Conservation (phyloP, 139 green algal genomes). For the Coelastrella sp. region DNA sequence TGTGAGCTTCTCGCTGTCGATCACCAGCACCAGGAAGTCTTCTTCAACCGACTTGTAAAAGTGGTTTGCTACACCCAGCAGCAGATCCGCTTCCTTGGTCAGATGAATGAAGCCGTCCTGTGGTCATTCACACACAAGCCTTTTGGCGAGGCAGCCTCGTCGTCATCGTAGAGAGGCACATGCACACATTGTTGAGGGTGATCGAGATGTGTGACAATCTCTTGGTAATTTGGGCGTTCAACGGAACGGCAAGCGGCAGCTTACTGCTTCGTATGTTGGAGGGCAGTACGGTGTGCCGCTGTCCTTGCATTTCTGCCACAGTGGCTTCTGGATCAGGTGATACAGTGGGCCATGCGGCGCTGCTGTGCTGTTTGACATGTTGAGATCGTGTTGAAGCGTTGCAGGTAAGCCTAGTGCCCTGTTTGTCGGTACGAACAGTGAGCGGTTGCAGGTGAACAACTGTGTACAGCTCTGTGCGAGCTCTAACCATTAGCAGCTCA, state of each 20-base stretch:
- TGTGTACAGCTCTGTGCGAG: no score
- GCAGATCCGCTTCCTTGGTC: constrained; percentile 66
- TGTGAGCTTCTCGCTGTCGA: constrained; percentile 55
- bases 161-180: no score
- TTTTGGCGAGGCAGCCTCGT: neutral
- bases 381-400: neutral
- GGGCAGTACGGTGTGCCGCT: constrained; percentile 54
- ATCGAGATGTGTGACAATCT: no score
- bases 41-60: constrained; percentile 67
- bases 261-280: constrained; percentile 58
- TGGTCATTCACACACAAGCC: neutral
- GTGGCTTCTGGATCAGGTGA: constrained; percentile 50
- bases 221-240: no score
- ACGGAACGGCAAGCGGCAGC: neutral
- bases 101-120: constrained; percentile 83
- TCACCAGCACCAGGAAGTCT: constrained; percentile 59
- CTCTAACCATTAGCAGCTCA: neutral
- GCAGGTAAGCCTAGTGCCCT: no score
- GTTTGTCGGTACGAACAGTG: no score
- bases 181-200: no score
- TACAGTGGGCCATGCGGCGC: constrained; percentile 49
- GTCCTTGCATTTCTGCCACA: constrained; percentile 43
- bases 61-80: constrained; percentile 77
- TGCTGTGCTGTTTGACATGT: neutral
- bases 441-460: no score